A percentile compares a stretch with the other conserved stretches of the same genome.
phyloP scores from a whole-genome alignment of 805 yeast genomes.

The Cyberlindnera saturnus region DNA sequence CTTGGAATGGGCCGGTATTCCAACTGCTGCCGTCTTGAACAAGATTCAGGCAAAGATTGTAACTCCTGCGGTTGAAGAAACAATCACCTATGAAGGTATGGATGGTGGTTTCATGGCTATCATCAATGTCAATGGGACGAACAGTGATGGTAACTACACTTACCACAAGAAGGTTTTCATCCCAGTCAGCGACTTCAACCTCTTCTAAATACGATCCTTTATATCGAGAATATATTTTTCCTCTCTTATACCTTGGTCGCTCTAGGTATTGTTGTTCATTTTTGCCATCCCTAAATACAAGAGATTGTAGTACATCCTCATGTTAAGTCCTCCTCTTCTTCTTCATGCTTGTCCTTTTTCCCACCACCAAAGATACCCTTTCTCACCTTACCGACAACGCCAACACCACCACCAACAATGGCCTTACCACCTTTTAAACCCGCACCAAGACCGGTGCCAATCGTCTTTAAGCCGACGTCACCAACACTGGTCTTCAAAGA shows the following conservation, averaged over 20 bases:
- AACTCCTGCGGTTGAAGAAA: neutral
- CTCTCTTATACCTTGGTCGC: no score
- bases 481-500: slow-evolving; percentile 35
- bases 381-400: slow-evolving; percentile 36
- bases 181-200: neutral
- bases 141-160: neutral
- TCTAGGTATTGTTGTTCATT: no score
- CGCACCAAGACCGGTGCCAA: slow-evolving; percentile 43
- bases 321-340: neutral
- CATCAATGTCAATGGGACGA: neutral
- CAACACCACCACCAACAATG: slow-evolving; percentile 39
- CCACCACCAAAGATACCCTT: slow-evolving; percentile 34
- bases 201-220: no score
- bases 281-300: no score
- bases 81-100: neutral
- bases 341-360: slow-evolving; percentile 11
- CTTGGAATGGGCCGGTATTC: no score
- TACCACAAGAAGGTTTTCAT: neutral
- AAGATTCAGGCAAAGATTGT: no score
- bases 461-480: slow-evolving; percentile 44
- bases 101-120: neutral
- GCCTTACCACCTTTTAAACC: slow-evolving; percentile 39
- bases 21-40: no score
- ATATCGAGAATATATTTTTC: no score
- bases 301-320: neutral